Conservation (phyloP, 2,329 filamentous ascomycete species). For the Rhynchosporium graminicola region DNA sequence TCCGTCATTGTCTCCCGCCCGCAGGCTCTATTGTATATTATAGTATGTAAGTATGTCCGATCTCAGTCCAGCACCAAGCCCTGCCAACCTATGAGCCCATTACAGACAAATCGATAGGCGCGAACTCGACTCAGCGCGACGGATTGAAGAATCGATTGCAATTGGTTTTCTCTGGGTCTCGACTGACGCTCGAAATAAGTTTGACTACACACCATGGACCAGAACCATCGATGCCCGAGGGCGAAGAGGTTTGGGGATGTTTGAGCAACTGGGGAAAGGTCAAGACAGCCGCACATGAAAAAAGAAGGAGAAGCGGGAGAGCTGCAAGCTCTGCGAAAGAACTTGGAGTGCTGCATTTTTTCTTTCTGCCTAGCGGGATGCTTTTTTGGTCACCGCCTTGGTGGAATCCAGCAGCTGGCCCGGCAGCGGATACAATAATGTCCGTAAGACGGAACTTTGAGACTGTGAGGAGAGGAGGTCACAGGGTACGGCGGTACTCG, state of each 20-base stretch:
- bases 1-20: neutral
- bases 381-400: too few relatives aligned
- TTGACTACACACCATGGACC: constrained; percentile 38
- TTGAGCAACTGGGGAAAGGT: constrained; percentile 40
- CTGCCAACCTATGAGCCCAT: constrained; percentile 33
- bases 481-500: too few relatives aligned
- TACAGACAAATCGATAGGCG: constrained; percentile 34
- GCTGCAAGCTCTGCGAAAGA: too few relatives aligned
- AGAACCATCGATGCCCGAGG: constrained; percentile 17
- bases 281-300: constrained; percentile 39
- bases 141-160: constrained; percentile 53
- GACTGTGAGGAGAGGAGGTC: too few relatives aligned
- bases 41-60: constrained; percentile 50
- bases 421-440: too few relatives aligned
- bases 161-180: constrained; percentile 58
- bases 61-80: constrained; percentile 44
- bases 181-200: constrained; percentile 40
- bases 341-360: too few relatives aligned
- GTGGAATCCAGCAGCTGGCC: too few relatives aligned
- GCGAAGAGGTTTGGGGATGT: constrained; percentile 30
- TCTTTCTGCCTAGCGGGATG: too few relatives aligned
- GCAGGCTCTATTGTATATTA: constrained; percentile 27
- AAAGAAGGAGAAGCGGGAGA: constrained; percentile 5
- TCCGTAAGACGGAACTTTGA: too few relatives aligned
- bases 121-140: constrained; percentile 25